Percentiles rank a stretch among this genome's conserved stretches.
Evolutionary conservation across 768 basidiomycete species (phyloP).

Genomic region (Tylopilus sp.): DNA sequence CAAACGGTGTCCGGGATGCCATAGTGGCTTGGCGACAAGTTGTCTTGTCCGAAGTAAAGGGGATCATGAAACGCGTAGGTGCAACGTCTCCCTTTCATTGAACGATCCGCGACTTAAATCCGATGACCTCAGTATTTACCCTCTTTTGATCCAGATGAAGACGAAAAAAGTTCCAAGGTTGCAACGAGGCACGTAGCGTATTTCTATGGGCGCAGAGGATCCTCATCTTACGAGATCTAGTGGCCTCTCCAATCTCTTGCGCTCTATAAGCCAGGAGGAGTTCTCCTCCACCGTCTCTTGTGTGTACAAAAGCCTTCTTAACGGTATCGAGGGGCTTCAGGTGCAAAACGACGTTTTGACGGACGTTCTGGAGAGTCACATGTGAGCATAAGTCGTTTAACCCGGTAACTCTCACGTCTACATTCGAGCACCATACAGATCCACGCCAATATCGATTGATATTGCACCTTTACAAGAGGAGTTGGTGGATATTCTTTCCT

Average conservation of each 20-base stretch:
- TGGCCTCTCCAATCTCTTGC: conserved; percentile 53
- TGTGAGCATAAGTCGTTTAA: conserved; percentile 28
- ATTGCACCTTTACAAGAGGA: conserved; percentile 57
- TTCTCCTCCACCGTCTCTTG: conserved; percentile 61
- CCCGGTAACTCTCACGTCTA: neutral
- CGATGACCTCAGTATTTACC: conserved; percentile 50
- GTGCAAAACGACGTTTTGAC: conserved; percentile 54
- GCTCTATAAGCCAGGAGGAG: conserved; percentile 62
- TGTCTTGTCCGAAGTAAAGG: conserved; percentile 57
- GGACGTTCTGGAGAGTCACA: conserved; percentile 51
- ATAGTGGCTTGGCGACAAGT: conserved; percentile 67
- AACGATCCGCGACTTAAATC: neutral
- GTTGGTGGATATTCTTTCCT: conserved; percentile 69
- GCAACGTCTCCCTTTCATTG: neutral
- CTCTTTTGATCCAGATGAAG: conserved; percentile 54
- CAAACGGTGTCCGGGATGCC: conserved; percentile 67
- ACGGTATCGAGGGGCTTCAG: conserved; percentile 65
- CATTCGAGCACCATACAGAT: conserved; percentile 27
- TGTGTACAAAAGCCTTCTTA: conserved; percentile 61
- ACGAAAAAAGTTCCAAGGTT: conserved; percentile 35
- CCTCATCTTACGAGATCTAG: conserved; percentile 7
- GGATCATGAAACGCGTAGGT: conserved; percentile 58
- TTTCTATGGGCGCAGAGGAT: neutral
- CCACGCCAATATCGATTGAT: conserved; percentile 37
- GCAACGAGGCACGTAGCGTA: conserved; percentile 22